These are phyloP conservation scores for Nannochloris sp. DNA, from an alignment of 139 green algal genomes.

Conservation along the genomic window DNA sequence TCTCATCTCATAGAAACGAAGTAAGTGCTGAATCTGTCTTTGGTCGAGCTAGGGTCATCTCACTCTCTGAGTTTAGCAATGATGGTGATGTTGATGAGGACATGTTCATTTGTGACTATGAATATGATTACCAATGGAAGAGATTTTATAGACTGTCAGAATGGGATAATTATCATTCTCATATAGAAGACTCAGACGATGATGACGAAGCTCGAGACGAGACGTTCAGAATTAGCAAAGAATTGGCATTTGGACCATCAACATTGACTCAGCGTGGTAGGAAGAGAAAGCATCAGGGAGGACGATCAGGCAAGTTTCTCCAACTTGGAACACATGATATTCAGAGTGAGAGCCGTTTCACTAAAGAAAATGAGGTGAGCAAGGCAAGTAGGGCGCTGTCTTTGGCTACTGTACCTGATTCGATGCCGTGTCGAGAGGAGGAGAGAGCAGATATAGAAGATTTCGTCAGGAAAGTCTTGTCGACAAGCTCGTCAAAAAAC, in stretches of 20 bases:
- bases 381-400: conserved; percentile 42
- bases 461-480: conserved; percentile 54
- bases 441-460: conserved; percentile 51
- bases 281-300: conserved; percentile 4
- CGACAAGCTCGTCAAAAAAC: conserved; percentile 31
- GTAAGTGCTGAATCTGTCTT: conserved; percentile 34
- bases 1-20: conserved; percentile 37
- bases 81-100: conserved; percentile 47
- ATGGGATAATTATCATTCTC: background rate
- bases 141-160: conserved; percentile 8
- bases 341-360: conserved; percentile 1
- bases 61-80: conserved; percentile 12
- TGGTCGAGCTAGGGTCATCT: conserved; percentile 27
- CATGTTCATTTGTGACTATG: conserved; percentile 78
- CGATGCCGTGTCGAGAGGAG: conserved; percentile 71
- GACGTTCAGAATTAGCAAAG: conserved; percentile 6
- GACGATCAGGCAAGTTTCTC: conserved; percentile 10
- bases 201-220: conserved; percentile 11
- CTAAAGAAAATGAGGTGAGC: conserved; percentile 18
- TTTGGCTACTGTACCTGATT: conserved; percentile 38
- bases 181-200: background rate
- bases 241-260: background rate
- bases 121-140: conserved; percentile 42
- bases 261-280: background rate
- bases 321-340: conserved; percentile 15